Percentiles rank a stretch among this genome's conserved stretches.
Evolutionary conservation across 495 filamentous ascomycete genomes (phyloP).

Genomic region (Aspergillus bertholletiae): DNA sequence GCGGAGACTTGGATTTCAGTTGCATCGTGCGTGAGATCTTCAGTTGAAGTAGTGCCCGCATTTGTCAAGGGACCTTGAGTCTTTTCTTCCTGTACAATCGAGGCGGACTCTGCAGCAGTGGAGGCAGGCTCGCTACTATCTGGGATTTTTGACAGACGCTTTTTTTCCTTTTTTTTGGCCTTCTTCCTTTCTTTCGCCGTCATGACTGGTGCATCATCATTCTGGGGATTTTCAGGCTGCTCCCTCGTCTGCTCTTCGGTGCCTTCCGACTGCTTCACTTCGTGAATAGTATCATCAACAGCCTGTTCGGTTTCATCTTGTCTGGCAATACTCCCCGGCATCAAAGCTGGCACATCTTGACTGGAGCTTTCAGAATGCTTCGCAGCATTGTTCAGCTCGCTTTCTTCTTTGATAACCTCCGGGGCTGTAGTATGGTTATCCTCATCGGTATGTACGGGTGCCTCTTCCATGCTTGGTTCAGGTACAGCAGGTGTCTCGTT

Average conservation of each 20-base stretch:
- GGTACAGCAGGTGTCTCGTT: conserved; percentile 6
- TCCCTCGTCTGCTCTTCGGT: background rate
- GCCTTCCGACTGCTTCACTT: conserved; percentile 12
- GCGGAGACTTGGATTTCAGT: conserved; percentile 9
- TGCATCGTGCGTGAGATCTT: conserved; percentile 11
- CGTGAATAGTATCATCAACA: conserved; percentile 1
- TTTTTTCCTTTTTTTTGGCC: conserved; percentile 47
- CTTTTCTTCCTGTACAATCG: conserved; percentile 5
- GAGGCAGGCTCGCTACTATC: conserved; percentile 17
- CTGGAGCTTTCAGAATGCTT: conserved; percentile 5
- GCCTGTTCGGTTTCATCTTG: conserved; percentile 12
- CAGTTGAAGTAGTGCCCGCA: conserved; percentile 6
- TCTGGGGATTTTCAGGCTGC: conserved; percentile 17
- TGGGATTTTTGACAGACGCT: conserved; percentile 31
- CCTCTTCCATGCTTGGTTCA: conserved; percentile 7
- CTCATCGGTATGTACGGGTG: background rate
- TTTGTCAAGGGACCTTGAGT: conserved; percentile 3
- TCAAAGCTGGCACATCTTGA: conserved; percentile 1
- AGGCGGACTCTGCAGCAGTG: conserved; percentile 1
- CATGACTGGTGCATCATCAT: conserved; percentile 18
- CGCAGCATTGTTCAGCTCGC: background rate
- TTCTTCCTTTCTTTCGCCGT: conserved; percentile 42
- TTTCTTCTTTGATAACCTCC: too few species aligned
- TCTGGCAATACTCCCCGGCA: background rate
- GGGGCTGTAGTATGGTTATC: background rate